Conservation (phyloP, 208 protist genomes). For the Leptomonas seymouri region DNA sequence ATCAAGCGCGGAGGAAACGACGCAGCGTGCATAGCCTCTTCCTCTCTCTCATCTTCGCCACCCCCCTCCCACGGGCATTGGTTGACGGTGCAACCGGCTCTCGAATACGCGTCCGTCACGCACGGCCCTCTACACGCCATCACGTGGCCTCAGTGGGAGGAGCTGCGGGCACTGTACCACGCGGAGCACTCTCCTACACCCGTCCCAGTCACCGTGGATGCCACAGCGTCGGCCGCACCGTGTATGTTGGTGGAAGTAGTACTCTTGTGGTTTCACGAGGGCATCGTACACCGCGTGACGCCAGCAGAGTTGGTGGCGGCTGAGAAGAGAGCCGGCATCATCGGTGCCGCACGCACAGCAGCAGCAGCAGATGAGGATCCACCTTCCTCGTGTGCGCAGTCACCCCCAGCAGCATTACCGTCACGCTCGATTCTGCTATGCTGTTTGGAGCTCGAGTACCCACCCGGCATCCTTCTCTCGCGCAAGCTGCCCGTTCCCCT, state of each 20-base stretch:
- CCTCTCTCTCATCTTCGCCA: background rate
- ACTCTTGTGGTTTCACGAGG: conserved; percentile 26
- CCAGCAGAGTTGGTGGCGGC: conserved; percentile 15
- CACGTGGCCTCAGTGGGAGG: conserved; percentile 29
- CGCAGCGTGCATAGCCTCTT: background rate
- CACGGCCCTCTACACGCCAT: conserved; percentile 23
- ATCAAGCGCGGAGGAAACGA: background rate
- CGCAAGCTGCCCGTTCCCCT: conserved; percentile 26
- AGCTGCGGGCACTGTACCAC: conserved; percentile 14
- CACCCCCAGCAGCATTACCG: too few species aligned
- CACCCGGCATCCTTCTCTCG: conserved; percentile 22
- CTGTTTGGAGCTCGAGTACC: conserved; percentile 22
- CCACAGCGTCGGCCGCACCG: background rate
- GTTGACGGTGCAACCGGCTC: conserved; percentile 29
- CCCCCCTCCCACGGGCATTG: conserved; percentile 1
- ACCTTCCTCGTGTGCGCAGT: too few species aligned
- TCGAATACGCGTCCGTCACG: conserved; percentile 25
- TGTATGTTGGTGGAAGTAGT: conserved; percentile 19
- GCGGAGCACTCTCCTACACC: conserved; percentile 3
- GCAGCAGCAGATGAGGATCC: too few species aligned
- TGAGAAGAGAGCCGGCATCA: background rate
- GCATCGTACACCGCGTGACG: background rate
- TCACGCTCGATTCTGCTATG: conserved; percentile 27
- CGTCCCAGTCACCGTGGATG: background rate
- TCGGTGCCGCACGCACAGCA: background rate